Percentiles rank a stretch among this genome's conserved stretches.
These are phyloP conservation scores for Cryptosporidium ryanae DNA, from an alignment of 169 alveolate species.

Conservation along the genomic window DNA sequence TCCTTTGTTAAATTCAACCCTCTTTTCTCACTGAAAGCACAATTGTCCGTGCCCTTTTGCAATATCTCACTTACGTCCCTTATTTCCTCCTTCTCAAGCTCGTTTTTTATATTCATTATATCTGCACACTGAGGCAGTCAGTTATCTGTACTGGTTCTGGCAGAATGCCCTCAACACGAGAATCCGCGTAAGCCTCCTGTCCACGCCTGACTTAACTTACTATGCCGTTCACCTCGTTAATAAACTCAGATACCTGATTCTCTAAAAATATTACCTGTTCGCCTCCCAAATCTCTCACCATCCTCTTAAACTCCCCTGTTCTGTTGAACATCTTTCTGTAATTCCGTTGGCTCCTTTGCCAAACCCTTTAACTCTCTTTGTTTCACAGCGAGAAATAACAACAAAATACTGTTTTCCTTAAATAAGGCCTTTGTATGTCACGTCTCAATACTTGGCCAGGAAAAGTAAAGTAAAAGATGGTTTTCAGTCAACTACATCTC, in stretches of 20 bases:
- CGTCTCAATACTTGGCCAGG: too few relatives aligned
- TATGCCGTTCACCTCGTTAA: conserved; percentile 20
- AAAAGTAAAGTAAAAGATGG: too few relatives aligned
- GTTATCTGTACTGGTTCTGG: neutral
- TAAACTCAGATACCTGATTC: conserved; percentile 15
- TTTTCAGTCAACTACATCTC: too few relatives aligned
- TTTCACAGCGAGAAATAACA: too few relatives aligned
- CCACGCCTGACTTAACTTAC: conserved; percentile 21
- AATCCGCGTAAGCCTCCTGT: too few relatives aligned
- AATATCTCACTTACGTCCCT: conserved; percentile 18
- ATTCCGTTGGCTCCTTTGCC: neutral
- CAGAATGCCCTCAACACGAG: neutral
- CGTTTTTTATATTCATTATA: conserved; percentile 14
- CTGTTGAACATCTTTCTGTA: conserved; percentile 23
- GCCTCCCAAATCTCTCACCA: neutral
- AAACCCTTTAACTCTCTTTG: too few relatives aligned
- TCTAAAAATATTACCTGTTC: neutral
- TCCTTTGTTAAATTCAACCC: conserved; percentile 15
- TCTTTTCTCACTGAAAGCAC: neutral
- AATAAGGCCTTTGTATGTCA: too few relatives aligned
- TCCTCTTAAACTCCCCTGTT: conserved; percentile 5
- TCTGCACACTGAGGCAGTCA: conserved; percentile 19
- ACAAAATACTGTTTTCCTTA: too few relatives aligned
- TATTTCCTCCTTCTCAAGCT: conserved; percentile 32
- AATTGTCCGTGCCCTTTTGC: neutral